A percentile compares a stretch with the other conserved stretches of the same genome.
Conservation (phyloP, 2,329 filamentous ascomycete species). For the Colletotrichum echinochloae region DNA sequence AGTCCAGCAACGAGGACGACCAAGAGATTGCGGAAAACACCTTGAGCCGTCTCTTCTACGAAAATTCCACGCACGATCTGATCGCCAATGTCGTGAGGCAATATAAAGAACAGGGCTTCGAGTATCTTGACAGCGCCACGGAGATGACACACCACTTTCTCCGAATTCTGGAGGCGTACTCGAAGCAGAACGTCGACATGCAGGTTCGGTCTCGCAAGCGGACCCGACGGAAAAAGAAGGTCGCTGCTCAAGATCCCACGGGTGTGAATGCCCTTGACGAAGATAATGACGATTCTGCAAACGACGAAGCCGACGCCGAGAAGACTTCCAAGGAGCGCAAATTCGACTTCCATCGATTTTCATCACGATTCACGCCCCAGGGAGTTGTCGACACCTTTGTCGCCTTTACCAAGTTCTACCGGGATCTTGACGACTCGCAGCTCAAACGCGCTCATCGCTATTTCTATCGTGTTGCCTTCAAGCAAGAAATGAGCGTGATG, state of each 20-base stretch:
- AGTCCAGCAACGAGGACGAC: constrained; percentile 88
- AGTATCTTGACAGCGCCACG: constrained; percentile 91
- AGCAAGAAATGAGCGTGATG: constrained; percentile 89
- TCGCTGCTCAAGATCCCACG: constrained; percentile 60
- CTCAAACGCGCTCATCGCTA: constrained; percentile 93
- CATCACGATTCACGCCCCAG: constrained; percentile 84
- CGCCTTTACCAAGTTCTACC: constrained; percentile 81
- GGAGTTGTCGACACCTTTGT: constrained; percentile 91
- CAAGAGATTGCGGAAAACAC: constrained; percentile 99
- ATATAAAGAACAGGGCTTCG: constrained; percentile 95
- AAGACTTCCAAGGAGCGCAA: constrained; percentile 83
- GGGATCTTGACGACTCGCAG: constrained; percentile 81
- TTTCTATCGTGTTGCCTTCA: constrained; percentile 94
- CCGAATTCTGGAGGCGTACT: constrained; percentile 90
- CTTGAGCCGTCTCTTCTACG: constrained; percentile 96
- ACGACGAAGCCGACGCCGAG: constrained; percentile 80
- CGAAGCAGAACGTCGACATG: constrained; percentile 93
- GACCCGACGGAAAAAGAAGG: constrained; percentile 79
- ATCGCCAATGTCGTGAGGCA: constrained; percentile 82
- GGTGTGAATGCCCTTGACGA: constrained; percentile 61
- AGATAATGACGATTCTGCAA: constrained; percentile 75
- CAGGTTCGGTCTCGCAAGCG: constrained; percentile 87
- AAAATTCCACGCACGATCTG: constrained; percentile 91
- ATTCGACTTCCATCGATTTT: constrained; percentile 91
- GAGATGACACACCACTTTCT: constrained; percentile 93